Evolutionary conservation across 352 stramenopile genomes (phyloP), one percentile per base, ranked within the genome.

Genomic region (Globisporangium canariense): DNA sequence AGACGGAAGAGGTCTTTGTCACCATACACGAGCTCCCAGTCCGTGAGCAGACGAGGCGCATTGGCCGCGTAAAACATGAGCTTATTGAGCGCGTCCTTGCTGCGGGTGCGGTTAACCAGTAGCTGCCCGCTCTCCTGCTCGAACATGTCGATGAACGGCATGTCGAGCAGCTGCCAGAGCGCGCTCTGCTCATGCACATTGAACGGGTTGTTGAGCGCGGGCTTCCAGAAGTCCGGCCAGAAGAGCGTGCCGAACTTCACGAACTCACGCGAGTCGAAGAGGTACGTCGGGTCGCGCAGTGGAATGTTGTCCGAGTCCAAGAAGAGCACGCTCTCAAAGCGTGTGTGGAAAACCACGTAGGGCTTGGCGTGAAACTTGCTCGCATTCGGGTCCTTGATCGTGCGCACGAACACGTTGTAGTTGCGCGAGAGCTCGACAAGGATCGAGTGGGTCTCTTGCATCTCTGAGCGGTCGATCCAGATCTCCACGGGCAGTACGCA

Each of bases 1-100:
- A 87, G 67, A 0, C 79, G 78, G 54, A 87, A 89, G 2, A 89
- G 70, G 49, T 89, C 78, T 30, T 89, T 89, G 71, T 89, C 79
- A 4, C 78, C 79, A 43, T 80, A 68, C 28, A 75, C 73, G 25
- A 88, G 60, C 54, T 69, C 49, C 13, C 79, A 67, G 5, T 50
- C 58, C 25, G 73, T 62, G 38, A 86, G 74, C 22, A 71, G 59
- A 6, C 75, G 73, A 11, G 78, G 75, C 2, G 38, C 54, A 56
- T 82, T 68, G 32, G 76, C 78, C 4, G 60, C 68, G 52, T 84
- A 86, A 53, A 89, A 86, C 20, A 76, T 69, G 22, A 83, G 74
- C 18, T 73, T 76, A 4, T 70, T 34, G 49, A 67, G 65, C 50
- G 51, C 69, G 2, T 20, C 9, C 3, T 43, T 20, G 41, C 47